phyloP scores from a whole-genome alignment of 2,329 filamentous ascomycete genomes.

The Monilinia aucupariae region DNA sequence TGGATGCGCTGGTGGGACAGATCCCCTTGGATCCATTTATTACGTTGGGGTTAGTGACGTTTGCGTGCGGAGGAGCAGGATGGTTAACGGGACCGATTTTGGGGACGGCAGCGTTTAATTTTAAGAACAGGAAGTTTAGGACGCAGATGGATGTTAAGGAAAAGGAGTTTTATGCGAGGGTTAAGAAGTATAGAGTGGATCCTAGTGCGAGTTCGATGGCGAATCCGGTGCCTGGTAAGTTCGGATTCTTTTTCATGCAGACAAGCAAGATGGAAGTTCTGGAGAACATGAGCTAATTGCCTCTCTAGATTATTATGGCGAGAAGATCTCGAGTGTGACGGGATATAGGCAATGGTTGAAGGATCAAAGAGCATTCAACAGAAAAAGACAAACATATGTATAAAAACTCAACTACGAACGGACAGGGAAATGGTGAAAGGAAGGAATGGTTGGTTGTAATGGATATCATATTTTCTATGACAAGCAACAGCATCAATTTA shows the following conservation, averaged over 20 bases:
- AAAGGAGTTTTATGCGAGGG: conserved; percentile 83
- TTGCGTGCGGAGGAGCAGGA: conserved; percentile 71
- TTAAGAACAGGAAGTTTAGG: conserved; percentile 66
- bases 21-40: conserved; percentile 85
- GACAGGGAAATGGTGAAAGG: conserved; percentile 15
- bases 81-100: conserved; percentile 84
- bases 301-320: conserved; percentile 78
- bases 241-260: background rate
- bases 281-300: background rate
- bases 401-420: conserved; percentile 1
- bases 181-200: conserved; percentile 89
- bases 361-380: conserved; percentile 95
- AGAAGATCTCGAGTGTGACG: conserved; percentile 91
- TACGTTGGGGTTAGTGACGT: conserved; percentile 72
- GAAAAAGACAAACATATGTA: conserved; percentile 52
- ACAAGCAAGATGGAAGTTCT: background rate
- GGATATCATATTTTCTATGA: conserved; percentile 7
- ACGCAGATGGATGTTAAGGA: conserved; percentile 81
- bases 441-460: conserved; percentile 12
- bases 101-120: conserved; percentile 73
- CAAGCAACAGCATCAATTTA: conserved; percentile 5
- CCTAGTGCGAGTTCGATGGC: conserved; percentile 81
- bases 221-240: conserved; percentile 60
- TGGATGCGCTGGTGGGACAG: conserved; percentile 64
- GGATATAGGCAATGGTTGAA: conserved; percentile 95